A percentile compares a stretch with the other conserved stretches of the same genome.
phyloP scores from a whole-genome alignment of 139 green algal species.

The Chlamydomonas schloesseri region DNA sequence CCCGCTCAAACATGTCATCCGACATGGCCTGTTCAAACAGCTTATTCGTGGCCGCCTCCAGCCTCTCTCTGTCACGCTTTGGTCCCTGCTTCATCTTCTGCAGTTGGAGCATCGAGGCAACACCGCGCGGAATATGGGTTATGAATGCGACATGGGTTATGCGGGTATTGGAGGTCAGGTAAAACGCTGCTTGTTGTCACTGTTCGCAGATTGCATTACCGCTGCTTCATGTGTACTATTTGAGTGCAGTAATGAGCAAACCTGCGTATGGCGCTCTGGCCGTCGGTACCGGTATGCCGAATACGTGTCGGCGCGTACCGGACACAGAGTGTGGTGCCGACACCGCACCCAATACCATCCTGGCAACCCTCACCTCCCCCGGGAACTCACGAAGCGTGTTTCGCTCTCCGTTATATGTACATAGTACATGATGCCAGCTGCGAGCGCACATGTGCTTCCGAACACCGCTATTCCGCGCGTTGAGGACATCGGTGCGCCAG shows the following conservation, averaged over 20 bases:
- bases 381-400: neutral
- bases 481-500: neutral
- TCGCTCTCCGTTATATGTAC: slow-evolving; percentile 21
- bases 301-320: no score
- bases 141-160: neutral
- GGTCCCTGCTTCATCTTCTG: slow-evolving; percentile 40
- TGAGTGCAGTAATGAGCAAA: no score
- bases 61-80: slow-evolving; percentile 23
- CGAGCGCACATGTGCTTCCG: neutral
- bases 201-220: no score
- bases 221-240: no score
- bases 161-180: no score
- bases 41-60: neutral
- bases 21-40: slow-evolving; percentile 7
- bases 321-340: neutral
- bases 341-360: neutral
- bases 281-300: no score
- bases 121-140: neutral
- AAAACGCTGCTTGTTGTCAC: no score
- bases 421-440: slow-evolving; percentile 12
- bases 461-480: neutral
- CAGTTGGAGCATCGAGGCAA: neutral
- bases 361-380: neutral
- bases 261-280: no score
- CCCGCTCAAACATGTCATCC: neutral